A percentile compares a stretch with the other conserved stretches of the same genome.
phyloP scores from a whole-genome alignment of 164 flowering plant genomes.

The Vitis cinerea region DNA sequence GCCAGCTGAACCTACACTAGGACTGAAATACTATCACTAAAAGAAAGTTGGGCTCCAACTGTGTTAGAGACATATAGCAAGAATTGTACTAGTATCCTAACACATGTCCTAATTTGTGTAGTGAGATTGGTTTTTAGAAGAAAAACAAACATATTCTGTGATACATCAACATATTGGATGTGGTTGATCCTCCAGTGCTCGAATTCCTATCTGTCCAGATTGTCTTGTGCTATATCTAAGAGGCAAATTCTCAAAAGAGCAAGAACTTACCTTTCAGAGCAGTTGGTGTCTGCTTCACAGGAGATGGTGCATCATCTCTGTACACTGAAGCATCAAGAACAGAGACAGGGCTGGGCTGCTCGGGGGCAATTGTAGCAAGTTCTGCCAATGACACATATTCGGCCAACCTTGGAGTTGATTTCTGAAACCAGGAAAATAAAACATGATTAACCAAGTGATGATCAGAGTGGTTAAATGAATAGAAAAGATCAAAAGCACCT shows the following conservation, averaged over 20 bases:
- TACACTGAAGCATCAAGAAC: slow-evolving; percentile 39
- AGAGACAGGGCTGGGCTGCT: slow-evolving; percentile 60
- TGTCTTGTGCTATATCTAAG: neutral
- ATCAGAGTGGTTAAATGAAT: neutral
- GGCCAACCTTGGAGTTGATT: slow-evolving; percentile 15
- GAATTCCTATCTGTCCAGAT: too few species aligned
- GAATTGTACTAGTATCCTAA: neutral
- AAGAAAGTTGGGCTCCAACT: neutral
- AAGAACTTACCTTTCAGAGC: slow-evolving; percentile 26
- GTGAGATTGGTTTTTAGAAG: neutral
- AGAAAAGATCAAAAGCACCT: slow-evolving; percentile 10
- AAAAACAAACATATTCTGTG: neutral
- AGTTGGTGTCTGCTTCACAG: slow-evolving; percentile 25
- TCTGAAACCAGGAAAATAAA: slow-evolving; percentile 23
- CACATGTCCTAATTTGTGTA: neutral
- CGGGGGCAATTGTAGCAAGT: slow-evolving; percentile 31
- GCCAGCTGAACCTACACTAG: neutral
- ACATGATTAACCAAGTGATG: neutral
- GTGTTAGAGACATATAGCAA: neutral
- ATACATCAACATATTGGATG: too few species aligned
- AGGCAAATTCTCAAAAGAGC: neutral
- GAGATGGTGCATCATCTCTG: slow-evolving; percentile 37
- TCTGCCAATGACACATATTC: slow-evolving; percentile 32
- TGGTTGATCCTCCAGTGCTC: too few species aligned
- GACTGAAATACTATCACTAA: neutral